Conservation (phyloP, 768 basidiomycete genomes). For the Boletus subparvulus region DNA sequence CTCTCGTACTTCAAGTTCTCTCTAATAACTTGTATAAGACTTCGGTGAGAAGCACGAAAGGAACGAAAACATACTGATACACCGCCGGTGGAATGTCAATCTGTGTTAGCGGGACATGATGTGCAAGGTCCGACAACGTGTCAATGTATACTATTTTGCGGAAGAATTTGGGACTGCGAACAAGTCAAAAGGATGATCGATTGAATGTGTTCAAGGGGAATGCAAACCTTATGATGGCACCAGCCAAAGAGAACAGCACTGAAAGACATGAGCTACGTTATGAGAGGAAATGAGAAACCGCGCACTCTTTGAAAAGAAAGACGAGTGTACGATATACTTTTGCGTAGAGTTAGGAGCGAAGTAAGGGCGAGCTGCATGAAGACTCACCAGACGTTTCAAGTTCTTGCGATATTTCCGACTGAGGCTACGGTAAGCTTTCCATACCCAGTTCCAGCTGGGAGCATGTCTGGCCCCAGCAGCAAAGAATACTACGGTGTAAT, state of each 20-base stretch:
- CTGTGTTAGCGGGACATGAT: slow-evolving; percentile 78
- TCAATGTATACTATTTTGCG: slow-evolving; percentile 76
- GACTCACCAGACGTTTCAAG: slow-evolving; percentile 71
- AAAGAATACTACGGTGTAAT: slow-evolving; percentile 86
- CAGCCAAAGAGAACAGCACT: slow-evolving; percentile 90
- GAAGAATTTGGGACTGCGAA: slow-evolving; percentile 82
- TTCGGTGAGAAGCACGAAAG: not conserved
- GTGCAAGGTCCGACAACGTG: slow-evolving; percentile 76
- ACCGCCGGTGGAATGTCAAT: slow-evolving; percentile 83
- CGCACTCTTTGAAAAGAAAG: slow-evolving; percentile 85
- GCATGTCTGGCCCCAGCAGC: slow-evolving; percentile 74
- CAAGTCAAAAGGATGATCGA: not conserved
- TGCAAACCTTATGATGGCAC: slow-evolving; percentile 79
- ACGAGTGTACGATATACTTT: slow-evolving; percentile 88
- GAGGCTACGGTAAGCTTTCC: slow-evolving; percentile 83
- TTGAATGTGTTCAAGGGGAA: not conserved
- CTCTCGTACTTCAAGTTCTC: slow-evolving; percentile 78
- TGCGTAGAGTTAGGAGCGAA: slow-evolving; percentile 7
- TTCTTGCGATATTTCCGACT: slow-evolving; percentile 87
- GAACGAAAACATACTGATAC: slow-evolving; percentile 60
- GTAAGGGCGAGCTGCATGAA: not conserved
- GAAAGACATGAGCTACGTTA: slow-evolving; percentile 10
- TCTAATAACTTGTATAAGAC: slow-evolving; percentile 37
- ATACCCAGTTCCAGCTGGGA: slow-evolving; percentile 88
- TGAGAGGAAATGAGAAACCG: slow-evolving; percentile 1